Evolutionary conservation across 1,139 yeast species (phyloP), one percentile per base, ranked within the genome.

Genomic region (Magnusiomyces magnusii): DNA sequence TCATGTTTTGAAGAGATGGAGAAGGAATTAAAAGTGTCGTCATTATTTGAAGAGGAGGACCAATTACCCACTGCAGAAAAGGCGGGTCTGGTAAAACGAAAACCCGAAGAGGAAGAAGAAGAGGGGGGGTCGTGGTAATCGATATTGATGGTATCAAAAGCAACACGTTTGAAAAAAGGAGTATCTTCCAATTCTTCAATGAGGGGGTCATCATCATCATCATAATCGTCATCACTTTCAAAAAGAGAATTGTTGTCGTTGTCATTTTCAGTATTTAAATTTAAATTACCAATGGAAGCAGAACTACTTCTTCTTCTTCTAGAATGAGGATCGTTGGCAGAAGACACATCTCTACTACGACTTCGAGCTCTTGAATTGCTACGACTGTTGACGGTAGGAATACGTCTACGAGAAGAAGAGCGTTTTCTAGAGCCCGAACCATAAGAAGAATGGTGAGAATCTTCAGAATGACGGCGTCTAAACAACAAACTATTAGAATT

Each of bases 1-100:
- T 58, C 59, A 55, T 68, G 71, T 36, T 65, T 62, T 39, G 68
- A 63, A 17, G 68, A 63, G 13, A 68, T 67, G 7, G 63, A 66
- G 54, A 63, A 67, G 17, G 69, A 64, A 24, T 66, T 58, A 57
- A 62, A 62, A 34, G 65, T 61, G 44, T 57, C 58, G 23, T 59
- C 60, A 9, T 41, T 13, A 7, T 31, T 13, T 13, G 36, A 31
- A 7, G 36, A 31, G 13, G 13, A 31, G 36, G 36, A 31, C n/a
- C n/a, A n/a, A 2, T 7, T 19, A 21, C 34, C 51, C 17, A 31
- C 34, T 28, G 56, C 54, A 53, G 47, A 51, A 41, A 41, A 39
- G 1, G 57, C 34, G 28, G 53, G 55, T 25, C 55, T 15, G 13
- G 53, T n/a, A 41, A 57, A 53, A 28, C 50, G 36, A 47, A 49